These are phyloP conservation scores for Macadamia integrifolia DNA, from an alignment of 164 flowering plant genomes.

Conservation along the genomic window DNA sequence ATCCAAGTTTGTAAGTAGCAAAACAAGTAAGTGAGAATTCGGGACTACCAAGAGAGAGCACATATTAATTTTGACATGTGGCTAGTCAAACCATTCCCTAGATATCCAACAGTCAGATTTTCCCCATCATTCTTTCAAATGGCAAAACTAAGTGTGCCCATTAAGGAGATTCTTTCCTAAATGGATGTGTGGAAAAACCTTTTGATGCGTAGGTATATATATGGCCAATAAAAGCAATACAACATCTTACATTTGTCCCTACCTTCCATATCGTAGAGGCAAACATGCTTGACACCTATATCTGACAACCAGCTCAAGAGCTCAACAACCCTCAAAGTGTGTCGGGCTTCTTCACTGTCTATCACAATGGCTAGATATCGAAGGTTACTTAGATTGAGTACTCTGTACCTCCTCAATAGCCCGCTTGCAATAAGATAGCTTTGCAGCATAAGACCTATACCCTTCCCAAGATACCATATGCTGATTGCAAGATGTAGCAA, in stretches of 20 bases:
- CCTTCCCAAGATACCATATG: conserved; percentile 29
- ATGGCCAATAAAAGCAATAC: neutral
- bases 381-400: conserved; percentile 43
- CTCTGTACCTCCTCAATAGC: conserved; percentile 29
- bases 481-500: conserved; percentile 45
- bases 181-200: no score
- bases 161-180: no score
- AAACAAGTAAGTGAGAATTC: neutral
- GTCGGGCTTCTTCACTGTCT: conserved; percentile 77
- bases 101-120: no score
- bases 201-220: no score
- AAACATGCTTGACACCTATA: conserved; percentile 62
- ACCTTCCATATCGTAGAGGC: conserved; percentile 87
- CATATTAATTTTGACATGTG: neutral
- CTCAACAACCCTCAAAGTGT: conserved; percentile 42
- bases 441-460: conserved; percentile 27
- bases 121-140: no score
- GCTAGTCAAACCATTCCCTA: neutral
- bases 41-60: neutral
- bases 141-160: neutral
- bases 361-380: conserved; percentile 69
- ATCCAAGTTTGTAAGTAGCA: no score
- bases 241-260: conserved; percentile 5
- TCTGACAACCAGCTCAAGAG: conserved; percentile 60
- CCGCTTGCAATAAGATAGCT: conserved; percentile 53